These are phyloP conservation scores for Colletotrichum chrysophilum DNA, from an alignment of 2,329 filamentous ascomycete genomes.

Conservation along the genomic window DNA sequence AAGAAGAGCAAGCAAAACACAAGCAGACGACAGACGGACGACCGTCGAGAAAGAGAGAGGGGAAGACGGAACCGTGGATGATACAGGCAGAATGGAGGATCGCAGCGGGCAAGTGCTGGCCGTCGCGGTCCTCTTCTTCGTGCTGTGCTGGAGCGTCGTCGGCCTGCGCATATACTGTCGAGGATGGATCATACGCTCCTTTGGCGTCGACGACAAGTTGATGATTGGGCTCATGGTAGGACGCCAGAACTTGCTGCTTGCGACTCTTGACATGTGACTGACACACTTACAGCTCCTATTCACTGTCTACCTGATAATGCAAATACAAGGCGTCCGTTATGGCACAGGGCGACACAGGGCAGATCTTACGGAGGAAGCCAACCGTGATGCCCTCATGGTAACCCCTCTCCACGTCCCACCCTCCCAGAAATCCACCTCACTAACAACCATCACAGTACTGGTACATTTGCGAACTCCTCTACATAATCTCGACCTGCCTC, in stretches of 20 bases:
- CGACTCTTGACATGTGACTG: neutral
- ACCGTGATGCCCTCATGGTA: slow-evolving; percentile 35
- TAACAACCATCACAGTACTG: slow-evolving; percentile 30
- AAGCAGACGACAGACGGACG: neutral
- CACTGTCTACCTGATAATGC: slow-evolving; percentile 25
- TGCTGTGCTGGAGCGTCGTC: slow-evolving; percentile 35
- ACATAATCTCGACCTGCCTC: slow-evolving; percentile 37
- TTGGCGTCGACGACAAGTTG: slow-evolving; percentile 37
- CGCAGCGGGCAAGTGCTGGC: slow-evolving; percentile 29
- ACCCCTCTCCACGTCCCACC: neutral
- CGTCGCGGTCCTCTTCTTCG: slow-evolving; percentile 35
- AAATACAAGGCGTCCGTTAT: slow-evolving; percentile 30
- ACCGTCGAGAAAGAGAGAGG: neutral
- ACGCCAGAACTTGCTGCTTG: neutral
- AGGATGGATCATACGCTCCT: slow-evolving; percentile 34
- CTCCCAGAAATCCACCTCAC: neutral
- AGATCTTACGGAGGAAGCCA: slow-evolving; percentile 22
- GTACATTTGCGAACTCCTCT: slow-evolving; percentile 48
- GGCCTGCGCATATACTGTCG: slow-evolving; percentile 36
- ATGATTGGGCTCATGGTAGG: slow-evolving; percentile 35
- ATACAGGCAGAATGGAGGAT: slow-evolving; percentile 16
- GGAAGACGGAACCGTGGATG: neutral
- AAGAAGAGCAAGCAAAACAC: neutral
- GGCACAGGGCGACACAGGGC: slow-evolving; percentile 30
- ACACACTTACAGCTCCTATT: slow-evolving; percentile 25